A percentile compares a stretch with the other conserved stretches of the same genome.
These are phyloP conservation scores for Penicillium malachiteum DNA, from an alignment of 495 filamentous ascomycete genomes.

Conservation along the genomic window DNA sequence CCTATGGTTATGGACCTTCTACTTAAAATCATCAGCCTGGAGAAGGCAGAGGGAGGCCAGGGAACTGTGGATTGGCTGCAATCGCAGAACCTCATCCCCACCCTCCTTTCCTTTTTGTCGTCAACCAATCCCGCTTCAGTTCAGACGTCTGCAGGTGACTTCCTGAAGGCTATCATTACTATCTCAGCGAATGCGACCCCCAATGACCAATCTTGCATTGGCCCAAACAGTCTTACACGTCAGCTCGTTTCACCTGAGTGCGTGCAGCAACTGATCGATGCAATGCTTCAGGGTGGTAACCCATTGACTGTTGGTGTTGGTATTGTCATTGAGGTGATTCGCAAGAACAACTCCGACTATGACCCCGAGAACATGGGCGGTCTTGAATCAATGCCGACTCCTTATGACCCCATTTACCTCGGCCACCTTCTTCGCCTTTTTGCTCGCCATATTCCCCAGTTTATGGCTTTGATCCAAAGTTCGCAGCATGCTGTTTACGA, in stretches of 20 bases:
- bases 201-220: conserved; percentile 96
- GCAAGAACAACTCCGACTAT: conserved; percentile 99
- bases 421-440: conserved; percentile 90
- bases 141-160: conserved; percentile 96
- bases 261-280: conserved; percentile 73
- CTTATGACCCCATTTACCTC: conserved; percentile 93
- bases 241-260: conserved; percentile 91
- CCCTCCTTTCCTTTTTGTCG: conserved; percentile 81
- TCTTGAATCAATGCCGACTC: conserved; percentile 72
- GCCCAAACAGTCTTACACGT: conserved; percentile 92
- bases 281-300: conserved; percentile 94
- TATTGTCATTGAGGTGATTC: conserved; percentile 96
- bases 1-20: conserved; percentile 99
- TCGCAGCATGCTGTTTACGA: conserved; percentile 60
- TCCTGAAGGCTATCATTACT: conserved; percentile 97
- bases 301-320: conserved; percentile 95
- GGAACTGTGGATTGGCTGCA: conserved; percentile 98
- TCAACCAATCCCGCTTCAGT: conserved; percentile 79
- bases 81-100: conserved; percentile 84
- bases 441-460: conserved; percentile 87
- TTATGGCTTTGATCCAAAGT: conserved; percentile 83
- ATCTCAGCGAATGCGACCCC: conserved; percentile 98
- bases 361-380: conserved; percentile 83
- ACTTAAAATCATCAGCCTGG: conserved; percentile 95
- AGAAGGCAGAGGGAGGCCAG: conserved; percentile 86